phyloP scores from a whole-genome alignment of 257 asterid species.

The Leptodermis oblonga region DNA sequence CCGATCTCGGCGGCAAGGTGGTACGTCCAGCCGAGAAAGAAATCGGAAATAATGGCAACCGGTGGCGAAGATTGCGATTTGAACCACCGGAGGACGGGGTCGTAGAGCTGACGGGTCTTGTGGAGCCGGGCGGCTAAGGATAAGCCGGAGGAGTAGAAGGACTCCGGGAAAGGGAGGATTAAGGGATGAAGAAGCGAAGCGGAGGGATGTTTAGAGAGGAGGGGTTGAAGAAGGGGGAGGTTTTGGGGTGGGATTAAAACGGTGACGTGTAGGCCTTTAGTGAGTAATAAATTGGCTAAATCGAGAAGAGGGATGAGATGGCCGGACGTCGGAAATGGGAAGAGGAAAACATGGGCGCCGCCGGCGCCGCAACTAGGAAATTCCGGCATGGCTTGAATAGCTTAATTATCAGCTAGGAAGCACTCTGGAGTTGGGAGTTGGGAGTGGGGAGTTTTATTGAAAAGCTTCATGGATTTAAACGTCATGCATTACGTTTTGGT shows the following conservation, averaged over 20 bases:
- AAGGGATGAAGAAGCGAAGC: conserved; percentile 17
- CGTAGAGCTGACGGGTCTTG: conserved; percentile 13
- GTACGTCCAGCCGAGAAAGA: conserved; percentile 33
- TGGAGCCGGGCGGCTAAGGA: neutral
- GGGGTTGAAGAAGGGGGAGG: conserved; percentile 22
- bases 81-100: conserved; percentile 27
- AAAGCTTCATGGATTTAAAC: too few species aligned
- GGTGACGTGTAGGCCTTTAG: conserved; percentile 18
- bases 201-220: conserved; percentile 17
- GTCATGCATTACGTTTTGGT: too few species aligned
- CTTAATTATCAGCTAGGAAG: too few species aligned
- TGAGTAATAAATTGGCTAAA: conserved; percentile 22
- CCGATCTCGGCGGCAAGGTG: conserved; percentile 17
- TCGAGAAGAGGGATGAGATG: conserved; percentile 32
- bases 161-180: conserved; percentile 20
- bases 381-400: too few species aligned
- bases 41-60: conserved; percentile 23
- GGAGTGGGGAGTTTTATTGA: too few species aligned
- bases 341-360: conserved; percentile 22
- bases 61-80: conserved; percentile 24
- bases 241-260: conserved; percentile 22
- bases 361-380: too few species aligned
- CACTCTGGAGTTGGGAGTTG: too few species aligned
- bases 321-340: conserved; percentile 29
- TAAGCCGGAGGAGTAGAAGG: neutral